Evolutionary conservation across 345 rosid genomes (phyloP), one percentile per base, ranked within the genome.

Genomic region (Camelina laxa): DNA sequence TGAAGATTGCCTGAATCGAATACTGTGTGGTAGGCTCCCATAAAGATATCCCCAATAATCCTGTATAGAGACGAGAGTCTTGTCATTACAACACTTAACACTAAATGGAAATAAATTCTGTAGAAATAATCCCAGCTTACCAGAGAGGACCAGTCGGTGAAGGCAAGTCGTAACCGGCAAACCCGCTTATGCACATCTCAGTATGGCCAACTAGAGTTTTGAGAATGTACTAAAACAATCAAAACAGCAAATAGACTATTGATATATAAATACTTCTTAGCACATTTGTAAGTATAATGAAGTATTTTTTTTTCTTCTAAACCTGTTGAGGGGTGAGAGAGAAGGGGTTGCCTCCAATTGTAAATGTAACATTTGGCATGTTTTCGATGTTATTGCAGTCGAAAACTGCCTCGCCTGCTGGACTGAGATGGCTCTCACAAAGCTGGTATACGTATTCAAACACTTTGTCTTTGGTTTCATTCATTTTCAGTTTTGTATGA

Each of bases 11-110:
- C 86, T 4, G 22, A 68, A 65, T 88, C 96, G 56, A 92, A 90
- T 5, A 92, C 82, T 0, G 88, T 92, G 72, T 90, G 96, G 55
- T 92, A 92, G 7, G 67, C 98, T 59, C 92, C 91, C 95, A 90
- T 88, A 76, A 92, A 92, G 21, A 88, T 73, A 59, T 92, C 95
- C 17, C 96, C 96, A 36, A 90, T 85, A 74, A 92, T 86, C 96
- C 92, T 92, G 84, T 75, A 54, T 7, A 47, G 15, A 13, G 17
- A 2, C 3, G 36, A 35, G 5, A 59, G 13, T 22, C 50, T 50
- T 19, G 33, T 3, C 1, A 22, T 67, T 30, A 73, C 21, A 19
- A 51, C 12, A 2, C 1, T 11, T 11, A 14, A 12, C 9, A 33
- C 1, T 17, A 35, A 31, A 42, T 19, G 0, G 17, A 36, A 15